phyloP scores from a whole-genome alignment of 805 yeast genomes.

The Tetrapisispora iriomotensis region DNA sequence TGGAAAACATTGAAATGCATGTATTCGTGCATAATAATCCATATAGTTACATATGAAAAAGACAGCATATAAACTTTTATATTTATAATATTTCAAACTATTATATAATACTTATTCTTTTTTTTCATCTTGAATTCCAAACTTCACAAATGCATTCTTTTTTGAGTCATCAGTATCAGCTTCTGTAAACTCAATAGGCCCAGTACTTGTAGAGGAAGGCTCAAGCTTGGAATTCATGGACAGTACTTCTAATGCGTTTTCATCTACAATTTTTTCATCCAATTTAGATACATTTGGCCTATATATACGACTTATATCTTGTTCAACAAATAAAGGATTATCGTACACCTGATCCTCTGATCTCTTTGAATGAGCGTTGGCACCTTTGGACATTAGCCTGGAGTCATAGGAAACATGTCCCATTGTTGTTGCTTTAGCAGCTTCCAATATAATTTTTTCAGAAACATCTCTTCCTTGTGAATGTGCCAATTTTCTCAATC shows the following conservation, averaged over 20 bases:
- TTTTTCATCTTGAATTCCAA: neutral
- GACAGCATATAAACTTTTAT: too few species aligned
- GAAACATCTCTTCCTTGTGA: slow-evolving; percentile 44
- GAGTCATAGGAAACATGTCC: slow-evolving; percentile 47
- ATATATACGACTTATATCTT: slow-evolving; percentile 42
- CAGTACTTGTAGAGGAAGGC: slow-evolving; percentile 15
- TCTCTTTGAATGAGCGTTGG: slow-evolving; percentile 27
- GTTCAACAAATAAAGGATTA: slow-evolving; percentile 47
- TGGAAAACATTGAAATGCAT: neutral
- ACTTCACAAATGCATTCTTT: neutral
- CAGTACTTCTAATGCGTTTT: neutral
- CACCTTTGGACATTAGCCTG: slow-evolving; percentile 41
- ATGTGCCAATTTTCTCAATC: slow-evolving; percentile 34
- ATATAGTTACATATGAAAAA: too few species aligned
- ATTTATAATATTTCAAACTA: too few species aligned
- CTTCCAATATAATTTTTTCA: slow-evolving; percentile 45
- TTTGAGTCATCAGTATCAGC: slow-evolving; percentile 11
- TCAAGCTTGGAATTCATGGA: slow-evolving; percentile 1
- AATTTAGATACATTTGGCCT: slow-evolving; percentile 30
- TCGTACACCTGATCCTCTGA: slow-evolving; percentile 47
- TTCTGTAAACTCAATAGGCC: slow-evolving; percentile 41
- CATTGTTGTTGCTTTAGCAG: slow-evolving; percentile 32
- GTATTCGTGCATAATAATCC: slow-evolving; percentile 5
- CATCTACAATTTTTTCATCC: slow-evolving; percentile 12
- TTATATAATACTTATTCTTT: neutral